Base-by-base conservation (phyloP, 2,329 filamentous ascomycete species). In the Microdochium paspali region DNA sequence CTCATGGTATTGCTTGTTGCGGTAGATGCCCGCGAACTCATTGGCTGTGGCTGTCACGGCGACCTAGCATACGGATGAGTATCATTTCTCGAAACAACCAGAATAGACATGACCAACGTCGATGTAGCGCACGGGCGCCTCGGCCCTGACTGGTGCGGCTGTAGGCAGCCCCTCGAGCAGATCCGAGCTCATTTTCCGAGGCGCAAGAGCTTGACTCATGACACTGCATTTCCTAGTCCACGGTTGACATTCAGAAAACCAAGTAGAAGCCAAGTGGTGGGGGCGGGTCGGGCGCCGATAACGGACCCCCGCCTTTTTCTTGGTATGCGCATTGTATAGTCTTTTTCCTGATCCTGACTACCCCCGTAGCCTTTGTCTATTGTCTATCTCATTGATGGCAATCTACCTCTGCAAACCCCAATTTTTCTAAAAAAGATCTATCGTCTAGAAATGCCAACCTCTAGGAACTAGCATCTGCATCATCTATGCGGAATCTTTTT, bases 11-110 rank as follows among this genome's bases (percentile, higher is more conserved):
- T 72, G 64, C 50, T 75, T 75, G 50, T 64, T 64, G 6, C 73
- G 68, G 50, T 76, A 76, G 47, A 71, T 63, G 13, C 72, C 73
- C n/a, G 68, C 64, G 47, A 74, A 76, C 49, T 76, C 69, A 9
- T 65, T 63, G 1, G 64, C 64, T 10, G 64, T 66, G 18, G 63
- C 63, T 10, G 65, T 67, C 2, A 66, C 63, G 15, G 65, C 65
- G 9, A 66, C 63, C 63, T 66, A 7, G 35, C 5, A 35, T 35
- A 35, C n/a, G 31, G 10, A 35, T 35, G 31, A n/a, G 31, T 35
- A 5, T n/a, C 10, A 15, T 35, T n/a, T 18, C 10, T 18, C 10
- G 31, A 9, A 5, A 18, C 31, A 12, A 6, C 5, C 5, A 15
- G 31, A 35, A 18, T 6, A 35, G 15, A 35, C 31, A 5, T n/a